phyloP scores from a whole-genome alignment of 2,329 filamentous ascomycete species.

The Penicillium sp. region DNA sequence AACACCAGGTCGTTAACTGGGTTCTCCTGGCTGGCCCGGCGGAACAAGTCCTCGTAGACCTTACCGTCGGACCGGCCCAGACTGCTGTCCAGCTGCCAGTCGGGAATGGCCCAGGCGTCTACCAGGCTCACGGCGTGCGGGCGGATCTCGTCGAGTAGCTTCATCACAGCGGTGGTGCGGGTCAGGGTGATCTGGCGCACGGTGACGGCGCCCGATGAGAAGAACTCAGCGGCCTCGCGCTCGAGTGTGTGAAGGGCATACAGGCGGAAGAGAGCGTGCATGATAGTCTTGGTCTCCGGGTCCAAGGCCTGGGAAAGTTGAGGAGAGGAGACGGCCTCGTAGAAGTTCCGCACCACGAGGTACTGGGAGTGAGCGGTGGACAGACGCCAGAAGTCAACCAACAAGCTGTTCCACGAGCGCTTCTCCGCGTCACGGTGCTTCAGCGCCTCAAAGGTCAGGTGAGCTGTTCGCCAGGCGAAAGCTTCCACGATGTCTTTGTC shows the following conservation, averaged over 20 bases:
- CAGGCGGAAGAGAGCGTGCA: constrained; percentile 64
- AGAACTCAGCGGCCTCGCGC: constrained; percentile 66
- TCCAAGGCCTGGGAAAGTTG: constrained; percentile 53
- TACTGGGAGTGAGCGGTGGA: constrained; percentile 72
- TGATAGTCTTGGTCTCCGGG: constrained; percentile 51
- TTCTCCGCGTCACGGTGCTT: constrained; percentile 70
- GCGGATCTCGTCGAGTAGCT: constrained; percentile 64
- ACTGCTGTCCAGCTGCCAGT: constrained; percentile 70
- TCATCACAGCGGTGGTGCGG: constrained; percentile 62
- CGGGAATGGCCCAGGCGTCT: constrained; percentile 70
- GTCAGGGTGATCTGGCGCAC: constrained; percentile 67
- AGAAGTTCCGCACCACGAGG: constrained; percentile 74
- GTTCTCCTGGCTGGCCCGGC: constrained; percentile 65
- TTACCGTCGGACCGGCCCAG: constrained; percentile 67
- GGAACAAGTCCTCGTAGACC: constrained; percentile 73
- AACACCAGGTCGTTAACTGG: constrained; percentile 67
- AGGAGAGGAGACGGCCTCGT: constrained; percentile 58
- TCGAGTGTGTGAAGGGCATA: constrained; percentile 63
- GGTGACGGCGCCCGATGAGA: constrained; percentile 62
- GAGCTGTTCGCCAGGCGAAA: constrained; percentile 70
- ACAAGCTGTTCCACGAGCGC: constrained; percentile 69
- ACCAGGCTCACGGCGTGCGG: constrained; percentile 68
- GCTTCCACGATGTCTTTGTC: constrained; percentile 67
- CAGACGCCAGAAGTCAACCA: constrained; percentile 73
- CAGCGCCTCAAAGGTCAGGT: constrained; percentile 68